These are phyloP conservation scores for Starmera dryadoides DNA, from an alignment of 805 yeast species.

Conservation along the genomic window DNA sequence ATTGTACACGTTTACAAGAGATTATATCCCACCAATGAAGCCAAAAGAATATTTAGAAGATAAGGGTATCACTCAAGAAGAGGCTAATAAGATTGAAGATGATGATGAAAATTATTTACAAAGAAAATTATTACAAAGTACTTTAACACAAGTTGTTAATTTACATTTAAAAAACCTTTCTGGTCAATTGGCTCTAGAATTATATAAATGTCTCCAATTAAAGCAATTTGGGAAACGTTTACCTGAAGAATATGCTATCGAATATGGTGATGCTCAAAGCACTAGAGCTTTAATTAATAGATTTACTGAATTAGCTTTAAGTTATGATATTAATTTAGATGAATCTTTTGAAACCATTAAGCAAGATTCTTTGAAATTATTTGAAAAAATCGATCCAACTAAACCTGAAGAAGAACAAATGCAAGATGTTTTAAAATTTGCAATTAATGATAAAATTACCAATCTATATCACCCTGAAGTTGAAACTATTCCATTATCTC, in stretches of 20 bases:
- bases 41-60: constrained; percentile 31
- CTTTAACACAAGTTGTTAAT: constrained; percentile 47
- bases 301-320: constrained; percentile 42
- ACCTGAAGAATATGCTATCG: constrained; percentile 7
- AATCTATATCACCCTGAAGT: constrained; percentile 20
- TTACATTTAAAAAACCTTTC: constrained; percentile 24
- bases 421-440: constrained; percentile 27
- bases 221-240: constrained; percentile 5
- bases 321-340: constrained; percentile 61
- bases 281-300: constrained; percentile 31
- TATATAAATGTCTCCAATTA: constrained; percentile 14
- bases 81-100: constrained; percentile 31
- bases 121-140: constrained; percentile 54
- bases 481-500: constrained; percentile 22
- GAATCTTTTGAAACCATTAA: constrained; percentile 27
- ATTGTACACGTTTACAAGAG: constrained; percentile 55
- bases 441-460: constrained; percentile 27
- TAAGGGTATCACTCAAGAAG: constrained; percentile 22
- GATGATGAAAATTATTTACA: constrained; percentile 58
- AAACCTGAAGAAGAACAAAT: constrained; percentile 26
- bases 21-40: constrained; percentile 39
- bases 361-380: constrained; percentile 32
- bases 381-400: constrained; percentile 26
- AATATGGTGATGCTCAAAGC: constrained; percentile 10
- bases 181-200: constrained; percentile 23